A percentile compares a stretch with the other conserved stretches of the same genome.
phyloP scores from a whole-genome alignment of 495 filamentous ascomycete genomes.

The Aspergillus sparsus region DNA sequence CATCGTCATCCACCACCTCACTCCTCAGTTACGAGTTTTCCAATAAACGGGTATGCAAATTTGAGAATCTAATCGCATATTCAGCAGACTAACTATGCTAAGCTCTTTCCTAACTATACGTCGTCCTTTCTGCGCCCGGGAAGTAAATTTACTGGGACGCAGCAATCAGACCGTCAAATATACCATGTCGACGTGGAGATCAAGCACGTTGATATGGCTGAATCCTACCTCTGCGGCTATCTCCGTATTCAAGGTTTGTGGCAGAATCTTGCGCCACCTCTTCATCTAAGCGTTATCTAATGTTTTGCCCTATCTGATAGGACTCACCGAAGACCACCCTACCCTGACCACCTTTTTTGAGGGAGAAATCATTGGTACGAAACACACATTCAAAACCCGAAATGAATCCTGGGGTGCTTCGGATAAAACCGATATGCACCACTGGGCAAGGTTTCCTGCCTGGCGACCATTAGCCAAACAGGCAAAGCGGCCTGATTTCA shows the following conservation, averaged over 20 bases:
- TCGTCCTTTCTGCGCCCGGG: conserved; percentile 87
- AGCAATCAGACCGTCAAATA: conserved; percentile 84
- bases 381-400: conserved; percentile 89
- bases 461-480: conserved; percentile 79
- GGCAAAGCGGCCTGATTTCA: conserved; percentile 75
- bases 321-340: conserved; percentile 91
- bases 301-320: conserved; percentile 46
- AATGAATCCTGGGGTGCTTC: conserved; percentile 89
- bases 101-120: conserved; percentile 54
- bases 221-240: conserved; percentile 95
- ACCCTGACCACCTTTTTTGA: conserved; percentile 98
- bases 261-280: not conserved
- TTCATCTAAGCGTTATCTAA: not conserved
- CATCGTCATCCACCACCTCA: conserved; percentile 41
- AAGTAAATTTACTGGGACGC: conserved; percentile 85
- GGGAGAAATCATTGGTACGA: conserved; percentile 95
- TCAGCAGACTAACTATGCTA: conserved; percentile 27
- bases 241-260: conserved; percentile 89
- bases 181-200: conserved; percentile 98
- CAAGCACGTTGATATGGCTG: conserved; percentile 91
- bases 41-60: conserved; percentile 59
- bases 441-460: conserved; percentile 88
- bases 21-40: conserved; percentile 67
- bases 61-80: conserved; percentile 1
- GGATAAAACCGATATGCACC: conserved; percentile 88